Evolutionary conservation across 768 basidiomycete genomes (phyloP).

Genomic region (Amanita muscaria): DNA sequence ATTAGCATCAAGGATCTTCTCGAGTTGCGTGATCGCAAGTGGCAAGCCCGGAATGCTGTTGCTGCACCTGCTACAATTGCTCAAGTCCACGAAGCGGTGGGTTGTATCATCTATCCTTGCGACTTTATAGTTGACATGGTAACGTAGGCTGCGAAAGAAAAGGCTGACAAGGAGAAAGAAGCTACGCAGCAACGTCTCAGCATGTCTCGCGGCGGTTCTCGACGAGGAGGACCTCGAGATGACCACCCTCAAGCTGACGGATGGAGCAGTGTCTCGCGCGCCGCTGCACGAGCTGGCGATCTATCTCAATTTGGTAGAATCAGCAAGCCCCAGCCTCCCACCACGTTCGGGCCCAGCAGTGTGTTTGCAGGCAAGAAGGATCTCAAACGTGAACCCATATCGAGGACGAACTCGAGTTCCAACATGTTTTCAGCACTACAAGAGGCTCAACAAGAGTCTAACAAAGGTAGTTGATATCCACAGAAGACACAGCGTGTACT

Average conservation of each 20-base stretch:
- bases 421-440: slow-evolving; percentile 87
- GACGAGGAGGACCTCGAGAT: slow-evolving; percentile 70
- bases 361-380: slow-evolving; percentile 75
- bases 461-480: slow-evolving; percentile 35
- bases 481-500: background rate
- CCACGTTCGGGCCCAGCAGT: slow-evolving; percentile 70
- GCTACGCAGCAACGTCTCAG: slow-evolving; percentile 50
- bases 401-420: slow-evolving; percentile 67
- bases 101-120: slow-evolving; percentile 19
- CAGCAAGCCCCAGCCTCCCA: slow-evolving; percentile 51
- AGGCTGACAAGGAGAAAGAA: slow-evolving; percentile 55
- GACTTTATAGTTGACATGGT: slow-evolving; percentile 3
- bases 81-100: slow-evolving; percentile 77
- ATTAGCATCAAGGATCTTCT: slow-evolving; percentile 63
- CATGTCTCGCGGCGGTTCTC: slow-evolving; percentile 88
- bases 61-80: slow-evolving; percentile 84
- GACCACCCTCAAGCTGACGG: slow-evolving; percentile 64
- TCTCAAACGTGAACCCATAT: slow-evolving; percentile 68
- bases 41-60: slow-evolving; percentile 63
- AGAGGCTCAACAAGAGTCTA: slow-evolving; percentile 47
- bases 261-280: slow-evolving; percentile 59
- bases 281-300: slow-evolving; percentile 75
- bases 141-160: slow-evolving; percentile 72
- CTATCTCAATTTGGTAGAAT: slow-evolving; percentile 87
- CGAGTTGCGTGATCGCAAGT: slow-evolving; percentile 78